A percentile compares a stretch with the other conserved stretches of the same genome.
These are phyloP conservation scores for Kwoniella heveanensis DNA, from an alignment of 768 basidiomycete genomes.

Conservation along the genomic window DNA sequence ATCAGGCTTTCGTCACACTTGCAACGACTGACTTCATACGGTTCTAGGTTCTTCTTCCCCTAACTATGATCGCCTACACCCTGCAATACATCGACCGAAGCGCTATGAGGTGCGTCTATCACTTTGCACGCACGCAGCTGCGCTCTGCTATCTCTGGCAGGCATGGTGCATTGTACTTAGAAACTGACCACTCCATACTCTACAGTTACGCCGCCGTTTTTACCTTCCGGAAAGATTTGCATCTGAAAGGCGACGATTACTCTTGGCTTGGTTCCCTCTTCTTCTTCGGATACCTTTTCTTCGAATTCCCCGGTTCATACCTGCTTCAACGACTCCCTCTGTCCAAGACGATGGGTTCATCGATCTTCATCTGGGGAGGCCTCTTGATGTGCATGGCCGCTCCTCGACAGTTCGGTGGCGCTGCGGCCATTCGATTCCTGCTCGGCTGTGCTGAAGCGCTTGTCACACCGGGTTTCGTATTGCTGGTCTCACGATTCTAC, in stretches of 20 bases:
- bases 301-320: slow-evolving; percentile 38
- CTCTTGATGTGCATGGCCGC: slow-evolving; percentile 36
- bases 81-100: slow-evolving; percentile 42
- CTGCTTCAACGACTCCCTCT: slow-evolving; percentile 35
- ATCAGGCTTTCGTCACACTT: no score
- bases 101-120: slow-evolving; percentile 39
- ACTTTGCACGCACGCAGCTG: no score
- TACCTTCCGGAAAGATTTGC: slow-evolving; percentile 33
- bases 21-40: background rate
- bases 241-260: slow-evolving; percentile 32
- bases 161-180: background rate
- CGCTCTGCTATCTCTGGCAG: no score
- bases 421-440: slow-evolving; percentile 27
- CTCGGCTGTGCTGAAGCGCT: slow-evolving; percentile 37
- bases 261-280: slow-evolving; percentile 38
- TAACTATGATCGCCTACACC: slow-evolving; percentile 38
- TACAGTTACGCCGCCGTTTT: slow-evolving; percentile 42
- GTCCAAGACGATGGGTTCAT: slow-evolving; percentile 29
- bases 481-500: slow-evolving; percentile 38
- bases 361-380: slow-evolving; percentile 42
- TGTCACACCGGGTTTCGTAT: slow-evolving; percentile 44
- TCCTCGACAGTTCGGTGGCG: slow-evolving; percentile 28
- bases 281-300: slow-evolving; percentile 42
- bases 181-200: background rate
- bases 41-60: slow-evolving; percentile 29